Conservation (phyloP, 1,284 basidiomycete species). For the Jaminaea rosea region DNA sequence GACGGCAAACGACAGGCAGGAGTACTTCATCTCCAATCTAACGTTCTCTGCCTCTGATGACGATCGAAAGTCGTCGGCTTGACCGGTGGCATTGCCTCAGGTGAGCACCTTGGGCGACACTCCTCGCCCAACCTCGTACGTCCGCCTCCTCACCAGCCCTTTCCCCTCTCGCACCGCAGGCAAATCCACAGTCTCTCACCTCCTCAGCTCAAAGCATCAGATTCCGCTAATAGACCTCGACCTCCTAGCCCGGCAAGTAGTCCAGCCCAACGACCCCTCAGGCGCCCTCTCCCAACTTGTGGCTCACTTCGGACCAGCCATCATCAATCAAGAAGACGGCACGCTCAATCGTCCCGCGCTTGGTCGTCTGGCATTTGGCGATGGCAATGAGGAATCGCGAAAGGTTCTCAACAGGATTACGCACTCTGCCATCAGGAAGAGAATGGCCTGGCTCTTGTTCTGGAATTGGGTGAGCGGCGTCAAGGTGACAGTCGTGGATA, state of each 20-base stretch:
- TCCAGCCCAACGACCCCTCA: conserved; percentile 66
- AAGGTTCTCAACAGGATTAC: conserved; percentile 72
- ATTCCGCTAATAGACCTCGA: conserved; percentile 88
- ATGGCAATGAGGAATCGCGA: conserved; percentile 55
- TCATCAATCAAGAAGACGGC: conserved; percentile 61
- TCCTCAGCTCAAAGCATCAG: conserved; percentile 57
- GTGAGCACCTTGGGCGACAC: conserved; percentile 44
- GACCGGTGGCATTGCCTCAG: conserved; percentile 92
- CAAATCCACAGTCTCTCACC: conserved; percentile 79
- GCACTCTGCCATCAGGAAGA: conserved; percentile 74
- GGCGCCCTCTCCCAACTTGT: conserved; percentile 61
- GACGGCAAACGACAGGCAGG: no score
- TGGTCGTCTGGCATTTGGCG: conserved; percentile 68
- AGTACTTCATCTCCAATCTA: no score
- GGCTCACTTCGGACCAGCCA: conserved; percentile 60
- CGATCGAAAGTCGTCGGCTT: conserved; percentile 91
- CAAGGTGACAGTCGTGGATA: conserved; percentile 73
- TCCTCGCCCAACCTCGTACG: no score
- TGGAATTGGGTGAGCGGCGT: conserved; percentile 68
- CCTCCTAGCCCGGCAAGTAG: conserved; percentile 74
- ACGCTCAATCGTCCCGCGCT: conserved; percentile 72
- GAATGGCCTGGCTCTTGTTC: conserved; percentile 64
- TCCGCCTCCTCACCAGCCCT: not conserved
- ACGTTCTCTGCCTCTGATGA: no score
- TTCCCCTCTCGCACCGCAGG: conserved; percentile 31